Evolutionary conservation across 2,329 filamentous ascomycete species (phyloP), one percentile per base, ranked within the genome.

Genomic region (Cladophialophora immunda): DNA sequence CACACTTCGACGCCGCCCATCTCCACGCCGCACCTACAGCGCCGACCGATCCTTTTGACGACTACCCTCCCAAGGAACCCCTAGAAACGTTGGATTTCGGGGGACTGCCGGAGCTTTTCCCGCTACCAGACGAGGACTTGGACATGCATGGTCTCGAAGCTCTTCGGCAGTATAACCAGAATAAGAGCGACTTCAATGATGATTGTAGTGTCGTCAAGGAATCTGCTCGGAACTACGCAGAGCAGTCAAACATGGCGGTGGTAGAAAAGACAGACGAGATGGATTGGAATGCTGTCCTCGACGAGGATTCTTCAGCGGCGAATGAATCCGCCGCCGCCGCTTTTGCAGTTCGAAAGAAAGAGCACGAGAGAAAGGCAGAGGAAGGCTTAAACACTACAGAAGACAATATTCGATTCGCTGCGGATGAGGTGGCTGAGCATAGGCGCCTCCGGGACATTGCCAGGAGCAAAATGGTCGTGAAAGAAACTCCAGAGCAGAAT

Each of bases 321-420:
- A 41, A 64, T 52, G 47, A 56, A 13, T 4, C 7, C 13, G 47
- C 47, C 2, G 57, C 32, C 5, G 63, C 57, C 7, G 47, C 7
- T n/a, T 72, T 72, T 56, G 63, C 53, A 9, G 30, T 36, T 2
- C 47, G 63, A 30, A 61, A 68, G 34, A 55, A 52, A 54, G 60
- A 65, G 22, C 68, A 68, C 34, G 55, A 69, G 52, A 19, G 27
- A 27, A 65, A 65, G 62, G 34, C 53, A 34, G 63, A 41, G 6
- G 25, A 41, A 11, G 61, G 55, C 6, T 53, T 38, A 22, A 36
- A 57, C 11, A 69, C 65, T 22, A 7, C 54, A 56, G 57, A 57
- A 27, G 70, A 69, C 53, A 61, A 68, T 13, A 65, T 71, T 25
- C 53, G 54, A 36, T 69, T 71, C 54, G 56, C 58, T 19, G 25